Percentiles rank a stretch among this genome's conserved stretches.
phyloP scores from a whole-genome alignment of 2,329 filamentous ascomycete species.

The Aspergillus jensenii region DNA sequence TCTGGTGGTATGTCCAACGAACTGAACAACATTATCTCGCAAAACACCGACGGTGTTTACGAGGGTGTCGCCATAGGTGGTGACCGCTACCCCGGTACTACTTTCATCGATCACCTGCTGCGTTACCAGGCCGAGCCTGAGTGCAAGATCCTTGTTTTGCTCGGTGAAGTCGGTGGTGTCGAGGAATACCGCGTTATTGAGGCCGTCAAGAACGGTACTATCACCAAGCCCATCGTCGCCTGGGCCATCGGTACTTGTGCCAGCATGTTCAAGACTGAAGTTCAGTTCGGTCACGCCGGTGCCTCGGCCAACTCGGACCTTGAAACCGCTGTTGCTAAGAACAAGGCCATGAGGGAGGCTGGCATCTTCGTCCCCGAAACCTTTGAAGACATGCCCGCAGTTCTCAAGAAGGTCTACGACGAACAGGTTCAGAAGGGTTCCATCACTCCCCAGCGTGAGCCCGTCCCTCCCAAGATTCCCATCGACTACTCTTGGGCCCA shows the following conservation, averaged over 20 bases:
- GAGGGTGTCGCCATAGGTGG: constrained; percentile 99
- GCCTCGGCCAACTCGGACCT: constrained; percentile 99
- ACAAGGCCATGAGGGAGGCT: constrained; percentile 92
- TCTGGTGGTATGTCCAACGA: constrained; percentile 99
- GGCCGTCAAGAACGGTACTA: constrained; percentile 87
- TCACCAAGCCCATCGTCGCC: constrained; percentile 98
- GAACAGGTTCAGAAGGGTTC: constrained; percentile 80
- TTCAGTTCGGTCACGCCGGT: constrained; percentile 98
- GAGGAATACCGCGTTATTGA: constrained; percentile 99
- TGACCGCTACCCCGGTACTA: constrained; percentile 97
- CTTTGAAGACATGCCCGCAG: constrained; percentile 86
- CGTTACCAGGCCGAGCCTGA: constrained; percentile 95
- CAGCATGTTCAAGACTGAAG: constrained; percentile 99
- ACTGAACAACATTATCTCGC: constrained; percentile 98
- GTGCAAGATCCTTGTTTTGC: constrained; percentile 93
- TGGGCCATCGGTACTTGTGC: constrained; percentile 99
- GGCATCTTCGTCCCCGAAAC: constrained; percentile 93
- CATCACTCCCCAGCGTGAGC: constrained; percentile 84
- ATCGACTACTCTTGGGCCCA: constrained; percentile 99
- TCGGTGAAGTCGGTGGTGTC: constrained; percentile 98
- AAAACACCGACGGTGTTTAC: constrained; percentile 96
- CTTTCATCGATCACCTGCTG: constrained; percentile 97
- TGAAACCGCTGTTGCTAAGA: constrained; percentile 95
- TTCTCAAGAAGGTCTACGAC: constrained; percentile 81
- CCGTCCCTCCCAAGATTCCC: constrained; percentile 95